phyloP scores from a whole-genome alignment of 2,329 filamentous ascomycete species.

The Colletotrichum sp. region DNA sequence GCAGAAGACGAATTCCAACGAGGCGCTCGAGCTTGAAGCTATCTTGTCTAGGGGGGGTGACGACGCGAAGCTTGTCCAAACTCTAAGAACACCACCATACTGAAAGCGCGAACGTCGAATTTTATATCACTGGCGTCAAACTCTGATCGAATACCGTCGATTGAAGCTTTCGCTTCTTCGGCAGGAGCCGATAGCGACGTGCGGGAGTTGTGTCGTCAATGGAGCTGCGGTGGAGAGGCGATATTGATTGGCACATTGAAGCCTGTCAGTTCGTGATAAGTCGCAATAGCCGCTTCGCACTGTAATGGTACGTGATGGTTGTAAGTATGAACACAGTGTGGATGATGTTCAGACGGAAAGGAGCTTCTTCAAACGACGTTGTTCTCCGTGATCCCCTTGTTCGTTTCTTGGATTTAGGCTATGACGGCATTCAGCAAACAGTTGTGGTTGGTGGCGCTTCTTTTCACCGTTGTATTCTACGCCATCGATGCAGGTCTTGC shows the following conservation, averaged over 20 bases:
- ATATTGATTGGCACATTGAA: neutral
- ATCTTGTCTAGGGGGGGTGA: neutral
- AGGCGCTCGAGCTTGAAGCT: neutral
- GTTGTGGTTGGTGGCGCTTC: constrained; percentile 9
- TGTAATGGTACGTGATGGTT: neutral
- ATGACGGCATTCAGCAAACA: neutral
- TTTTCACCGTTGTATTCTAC: neutral
- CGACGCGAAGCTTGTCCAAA: neutral
- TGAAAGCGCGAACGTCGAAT: neutral
- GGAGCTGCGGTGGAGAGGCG: neutral
- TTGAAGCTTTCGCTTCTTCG: constrained; percentile 13
- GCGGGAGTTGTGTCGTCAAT: neutral
- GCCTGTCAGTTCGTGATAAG: neutral
- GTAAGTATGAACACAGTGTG: neutral
- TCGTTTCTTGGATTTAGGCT: neutral
- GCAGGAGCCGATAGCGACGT: constrained; percentile 1
- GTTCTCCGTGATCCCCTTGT: constrained; percentile 1
- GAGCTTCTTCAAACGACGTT: neutral
- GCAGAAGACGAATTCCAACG: neutral
- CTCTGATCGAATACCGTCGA: neutral
- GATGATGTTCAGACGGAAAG: neutral
- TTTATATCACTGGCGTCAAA: neutral
- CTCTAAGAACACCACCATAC: neutral
- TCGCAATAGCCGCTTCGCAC: neutral
- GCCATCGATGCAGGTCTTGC: constrained; percentile 8